Conservation (phyloP, 2,329 filamentous ascomycete species). For the Fusarium sp. region DNA sequence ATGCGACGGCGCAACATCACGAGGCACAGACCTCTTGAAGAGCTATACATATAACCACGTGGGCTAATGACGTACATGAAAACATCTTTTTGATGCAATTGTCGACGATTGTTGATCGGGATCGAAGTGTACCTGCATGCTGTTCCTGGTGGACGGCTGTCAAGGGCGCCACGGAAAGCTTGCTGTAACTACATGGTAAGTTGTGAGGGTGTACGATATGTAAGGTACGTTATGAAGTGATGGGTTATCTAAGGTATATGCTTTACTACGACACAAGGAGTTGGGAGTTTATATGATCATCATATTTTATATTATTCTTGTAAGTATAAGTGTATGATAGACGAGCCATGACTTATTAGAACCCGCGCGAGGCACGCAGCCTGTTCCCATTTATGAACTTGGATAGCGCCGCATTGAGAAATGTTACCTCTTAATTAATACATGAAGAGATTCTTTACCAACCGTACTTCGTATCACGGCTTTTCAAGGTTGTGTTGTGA, state of each 20-base stretch:
- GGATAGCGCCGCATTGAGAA: too few relatives aligned
- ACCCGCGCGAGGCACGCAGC: background rate
- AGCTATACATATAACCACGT: constrained; percentile 35
- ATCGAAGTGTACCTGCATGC: constrained; percentile 36
- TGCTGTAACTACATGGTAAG: constrained; percentile 21
- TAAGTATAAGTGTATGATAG: too few relatives aligned
- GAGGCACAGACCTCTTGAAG: constrained; percentile 19
- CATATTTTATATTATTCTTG: background rate
- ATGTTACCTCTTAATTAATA: too few relatives aligned
- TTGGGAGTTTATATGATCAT: background rate
- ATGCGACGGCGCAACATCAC: constrained; percentile 42
- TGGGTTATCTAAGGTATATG: background rate
- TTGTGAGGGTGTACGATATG: background rate
- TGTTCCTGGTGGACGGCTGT: constrained; percentile 35
- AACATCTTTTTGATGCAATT: constrained; percentile 16
- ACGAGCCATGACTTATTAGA: background rate
- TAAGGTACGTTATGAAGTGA: background rate
- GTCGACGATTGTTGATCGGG: constrained; percentile 20
- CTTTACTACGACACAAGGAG: background rate
- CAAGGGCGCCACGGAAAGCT: constrained; percentile 30
- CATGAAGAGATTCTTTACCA: too few relatives aligned
- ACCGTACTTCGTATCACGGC: too few relatives aligned
- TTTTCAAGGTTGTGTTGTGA: too few relatives aligned
- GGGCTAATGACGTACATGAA: constrained; percentile 34
- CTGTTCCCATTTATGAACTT: background rate